phyloP scores from a whole-genome alignment of 768 basidiomycete species.

The Tubosaeta sp. region DNA sequence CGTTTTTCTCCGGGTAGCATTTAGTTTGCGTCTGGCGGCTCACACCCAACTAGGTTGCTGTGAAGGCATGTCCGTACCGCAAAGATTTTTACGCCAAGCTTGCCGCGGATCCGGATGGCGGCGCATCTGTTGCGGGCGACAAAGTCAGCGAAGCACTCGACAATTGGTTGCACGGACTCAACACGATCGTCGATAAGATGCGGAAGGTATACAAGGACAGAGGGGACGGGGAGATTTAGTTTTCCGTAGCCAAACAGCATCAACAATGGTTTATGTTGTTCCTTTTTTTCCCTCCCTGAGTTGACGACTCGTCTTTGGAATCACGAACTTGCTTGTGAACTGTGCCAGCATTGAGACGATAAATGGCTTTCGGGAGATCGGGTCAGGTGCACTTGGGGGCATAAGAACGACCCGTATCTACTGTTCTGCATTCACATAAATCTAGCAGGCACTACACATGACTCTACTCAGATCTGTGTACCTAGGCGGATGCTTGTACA shows the following conservation, averaged over 20 bases:
- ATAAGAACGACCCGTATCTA: no score
- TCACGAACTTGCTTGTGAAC: no score
- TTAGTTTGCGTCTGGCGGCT: not conserved
- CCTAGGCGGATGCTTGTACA: no score
- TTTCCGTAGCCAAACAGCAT: not conserved
- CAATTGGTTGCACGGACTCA: conserved; percentile 59
- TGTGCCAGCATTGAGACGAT: no score
- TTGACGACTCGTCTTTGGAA: no score
- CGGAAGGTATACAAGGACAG: conserved; percentile 52
- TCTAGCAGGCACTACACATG: no score
- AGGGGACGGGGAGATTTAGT: conserved; percentile 41
- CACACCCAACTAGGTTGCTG: conserved; percentile 38
- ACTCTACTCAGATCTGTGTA: no score
- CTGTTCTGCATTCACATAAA: no score
- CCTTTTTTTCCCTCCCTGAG: no score
- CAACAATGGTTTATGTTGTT: not conserved
- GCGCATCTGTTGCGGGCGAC: conserved; percentile 37
- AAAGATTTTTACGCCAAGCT: conserved; percentile 59
- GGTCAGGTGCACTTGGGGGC: no score
- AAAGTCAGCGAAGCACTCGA: conserved; percentile 51
- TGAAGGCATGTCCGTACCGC: conserved; percentile 59
- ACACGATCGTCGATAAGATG: conserved; percentile 48
- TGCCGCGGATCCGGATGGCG: conserved; percentile 57
- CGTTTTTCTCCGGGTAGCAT: not conserved
- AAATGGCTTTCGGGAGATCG: no score